Evolutionary conservation across 345 rosid genomes (phyloP).

Genomic region (Linum lewisii): DNA sequence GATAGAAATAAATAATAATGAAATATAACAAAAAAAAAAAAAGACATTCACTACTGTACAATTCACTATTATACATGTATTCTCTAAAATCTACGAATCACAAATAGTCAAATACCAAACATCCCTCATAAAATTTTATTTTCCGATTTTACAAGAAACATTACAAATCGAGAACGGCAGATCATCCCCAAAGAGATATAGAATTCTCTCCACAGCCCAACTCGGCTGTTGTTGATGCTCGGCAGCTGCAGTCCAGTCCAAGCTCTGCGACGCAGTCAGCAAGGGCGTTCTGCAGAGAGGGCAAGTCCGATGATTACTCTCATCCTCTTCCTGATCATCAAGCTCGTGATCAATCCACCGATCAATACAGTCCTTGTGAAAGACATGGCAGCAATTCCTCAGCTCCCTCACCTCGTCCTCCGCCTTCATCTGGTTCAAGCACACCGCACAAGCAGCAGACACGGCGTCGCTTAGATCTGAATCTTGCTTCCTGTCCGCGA

Average conservation of each 20-base stretch:
- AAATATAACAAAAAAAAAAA: too few species aligned
- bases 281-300: slow-evolving; percentile 88
- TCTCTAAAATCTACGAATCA: too few species aligned
- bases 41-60: too few species aligned
- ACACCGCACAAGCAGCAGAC: slow-evolving; percentile 63
- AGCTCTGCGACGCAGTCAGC: slow-evolving; percentile 35
- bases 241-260: too few species aligned
- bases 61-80: too few species aligned
- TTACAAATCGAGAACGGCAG: too few species aligned
- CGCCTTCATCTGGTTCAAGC: too few species aligned
- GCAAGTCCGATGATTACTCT: slow-evolving; percentile 53
- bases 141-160: too few species aligned
- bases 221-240: slow-evolving; percentile 56
- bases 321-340: slow-evolving; percentile 23
- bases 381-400: slow-evolving; percentile 84
- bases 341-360: slow-evolving; percentile 72
- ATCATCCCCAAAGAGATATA: slow-evolving; percentile 90
- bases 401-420: slow-evolving; percentile 66
- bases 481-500: slow-evolving; percentile 29
- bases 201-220: slow-evolving; percentile 85
- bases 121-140: too few species aligned
- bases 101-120: too few species aligned
- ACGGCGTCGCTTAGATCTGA: too few species aligned
- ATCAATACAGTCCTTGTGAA: slow-evolving; percentile 79
- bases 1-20: too few species aligned